Base-by-base conservation (phyloP, 352 stramenopile species). In the Peronosclerospora sorghi region DNA sequence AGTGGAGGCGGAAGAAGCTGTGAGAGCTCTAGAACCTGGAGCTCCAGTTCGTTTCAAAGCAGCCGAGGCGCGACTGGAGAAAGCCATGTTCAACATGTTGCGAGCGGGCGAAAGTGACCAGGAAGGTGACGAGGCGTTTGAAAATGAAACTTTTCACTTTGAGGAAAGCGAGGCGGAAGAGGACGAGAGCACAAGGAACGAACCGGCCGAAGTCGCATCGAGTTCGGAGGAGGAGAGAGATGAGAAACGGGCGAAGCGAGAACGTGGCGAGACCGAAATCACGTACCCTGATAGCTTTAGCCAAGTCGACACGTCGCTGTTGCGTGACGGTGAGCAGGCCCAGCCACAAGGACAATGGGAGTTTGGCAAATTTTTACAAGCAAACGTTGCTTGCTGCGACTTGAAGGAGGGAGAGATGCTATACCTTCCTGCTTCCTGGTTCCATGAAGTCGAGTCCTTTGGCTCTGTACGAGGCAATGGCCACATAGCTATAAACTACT, bases 401-500 rank as follows among this genome's bases (percentile, higher is more conserved):
- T 46, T 98, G 17, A 51, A 78, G 26, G 83, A 69, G 14, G 95
- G 94, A n/a, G 73, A 98, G 35, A 97, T 97, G 65, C 64, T 98
- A 9, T 98, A 97, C 49, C 68, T 98, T 15, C 95, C 95, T 27
- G 92, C 94, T 10, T 95, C 87, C 7, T 98, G 95, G 95, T 98
- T 98, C 60, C 95, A 98, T 58, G 88, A 98, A 51, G 95, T 98
- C 8, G 84, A 84, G 45, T 97, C 88, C 7, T 86, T 76, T 28
- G 63, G 65, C 13, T 65, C 71, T 15, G 46, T 47, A 3, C 36
- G 45, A 35, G 54, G 45, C 21, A 66, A 79, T 18, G 79, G 83
- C 9, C 83, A 95, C 45, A 43, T 94, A 27, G 83, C 83, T 24
- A 59, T 95, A 30, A 95, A 95, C 55, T 95, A 95, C 48, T 95